Conservation (phyloP, 108 stramenopile species). For the Skeletonema costatum region DNA sequence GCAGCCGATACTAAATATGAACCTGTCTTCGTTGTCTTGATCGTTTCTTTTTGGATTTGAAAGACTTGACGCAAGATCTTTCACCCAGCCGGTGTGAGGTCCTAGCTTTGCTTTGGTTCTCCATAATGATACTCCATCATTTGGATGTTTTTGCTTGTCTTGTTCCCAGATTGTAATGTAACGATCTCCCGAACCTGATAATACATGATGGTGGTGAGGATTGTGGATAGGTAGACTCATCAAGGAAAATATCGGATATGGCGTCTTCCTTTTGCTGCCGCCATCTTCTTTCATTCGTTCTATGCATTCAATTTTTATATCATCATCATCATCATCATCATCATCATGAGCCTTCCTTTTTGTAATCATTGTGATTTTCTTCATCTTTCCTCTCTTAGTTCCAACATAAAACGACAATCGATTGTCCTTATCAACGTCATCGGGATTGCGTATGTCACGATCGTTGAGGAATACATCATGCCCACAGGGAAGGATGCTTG, state of each 20-base stretch:
- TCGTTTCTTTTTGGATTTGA: background rate
- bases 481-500: background rate
- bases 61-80: conserved; percentile 33
- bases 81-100: conserved; percentile 67
- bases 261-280: conserved; percentile 2
- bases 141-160: background rate
- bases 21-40: background rate
- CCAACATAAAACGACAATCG: conserved; percentile 11
- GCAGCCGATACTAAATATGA: conserved; percentile 58
- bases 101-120: conserved; percentile 24
- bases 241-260: conserved; percentile 37
- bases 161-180: conserved; percentile 43
- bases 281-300: background rate
- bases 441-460: background rate
- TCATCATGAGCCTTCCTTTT: background rate
- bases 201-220: conserved; percentile 4
- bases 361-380: background rate
- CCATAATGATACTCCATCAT: conserved; percentile 9
- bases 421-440: background rate
- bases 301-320: background rate
- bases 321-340: background rate
- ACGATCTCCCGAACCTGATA: conserved; percentile 53
- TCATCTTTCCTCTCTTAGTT: conserved; percentile 14
- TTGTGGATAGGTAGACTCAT: conserved; percentile 4
- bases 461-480: background rate